Conservation (phyloP, 345 rosid genomes). For the Melastoma malabathricum region DNA sequence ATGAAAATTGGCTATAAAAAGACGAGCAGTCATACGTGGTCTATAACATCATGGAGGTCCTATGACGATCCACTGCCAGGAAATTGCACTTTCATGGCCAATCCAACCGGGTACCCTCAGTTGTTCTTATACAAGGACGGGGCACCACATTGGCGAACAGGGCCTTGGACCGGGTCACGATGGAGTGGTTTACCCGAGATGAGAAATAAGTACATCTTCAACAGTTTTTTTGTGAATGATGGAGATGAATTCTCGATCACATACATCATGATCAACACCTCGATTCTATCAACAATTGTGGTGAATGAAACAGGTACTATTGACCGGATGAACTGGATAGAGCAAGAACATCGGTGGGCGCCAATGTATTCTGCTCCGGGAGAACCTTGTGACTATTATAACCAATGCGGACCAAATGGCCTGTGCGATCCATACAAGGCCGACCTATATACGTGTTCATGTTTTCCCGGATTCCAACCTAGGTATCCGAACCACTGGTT, state of each 20-base stretch:
- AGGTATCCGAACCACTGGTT: conserved; percentile 10
- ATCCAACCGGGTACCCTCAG: conserved; percentile 21
- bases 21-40: background rate
- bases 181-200: conserved; percentile 67
- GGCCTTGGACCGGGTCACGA: conserved; percentile 56
- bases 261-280: conserved; percentile 17
- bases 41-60: conserved; percentile 15
- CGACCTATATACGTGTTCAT: conserved; percentile 7
- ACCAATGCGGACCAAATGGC: conserved; percentile 33
- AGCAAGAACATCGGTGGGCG: conserved; percentile 4
- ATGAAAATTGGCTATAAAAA: conserved; percentile 28
- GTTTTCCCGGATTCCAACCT: conserved; percentile 22
- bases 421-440: no score
- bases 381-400: conserved; percentile 50
- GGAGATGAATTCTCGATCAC: conserved; percentile 20
- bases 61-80: conserved; percentile 14
- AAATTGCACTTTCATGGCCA: conserved; percentile 9
- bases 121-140: conserved; percentile 27
- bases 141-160: conserved; percentile 31
- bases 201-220: conserved; percentile 25
- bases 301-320: conserved; percentile 36
- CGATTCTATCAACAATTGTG: conserved; percentile 31
- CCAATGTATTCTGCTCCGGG: conserved; percentile 29
- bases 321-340: conserved; percentile 41
- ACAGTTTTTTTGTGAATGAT: conserved; percentile 19